Conservation (phyloP, 108 stramenopile species). For the Ochromonas danica region DNA sequence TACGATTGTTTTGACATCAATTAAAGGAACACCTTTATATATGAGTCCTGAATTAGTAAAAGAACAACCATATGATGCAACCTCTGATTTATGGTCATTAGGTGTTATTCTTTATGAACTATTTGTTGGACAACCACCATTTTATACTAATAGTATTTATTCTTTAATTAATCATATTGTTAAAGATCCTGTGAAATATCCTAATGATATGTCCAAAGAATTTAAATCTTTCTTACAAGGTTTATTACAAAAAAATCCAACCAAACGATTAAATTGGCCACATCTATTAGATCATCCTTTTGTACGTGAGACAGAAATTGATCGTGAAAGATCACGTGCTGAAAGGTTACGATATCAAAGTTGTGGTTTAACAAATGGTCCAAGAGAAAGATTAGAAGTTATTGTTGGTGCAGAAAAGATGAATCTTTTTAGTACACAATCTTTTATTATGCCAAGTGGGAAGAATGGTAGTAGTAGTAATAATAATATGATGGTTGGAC, state of each 20-base stretch:
- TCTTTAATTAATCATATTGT: conserved; percentile 66
- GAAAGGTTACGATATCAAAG: conserved; percentile 39
- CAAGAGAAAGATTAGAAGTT: conserved; percentile 49
- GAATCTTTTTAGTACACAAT: conserved; percentile 3
- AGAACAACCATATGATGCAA: conserved; percentile 66
- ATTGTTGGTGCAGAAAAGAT: conserved; percentile 12
- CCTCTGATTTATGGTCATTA: conserved; percentile 65
- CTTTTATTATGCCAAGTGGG: background rate
- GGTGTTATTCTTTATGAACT: conserved; percentile 67
- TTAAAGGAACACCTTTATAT: conserved; percentile 71
- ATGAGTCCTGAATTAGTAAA: conserved; percentile 70
- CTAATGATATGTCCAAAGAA: conserved; percentile 43
- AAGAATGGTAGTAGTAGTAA: too few species aligned
- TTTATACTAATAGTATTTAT: conserved; percentile 67
- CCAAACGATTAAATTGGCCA: conserved; percentile 57
- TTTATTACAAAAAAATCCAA: conserved; percentile 61
- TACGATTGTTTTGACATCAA: conserved; percentile 65
- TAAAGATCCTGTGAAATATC: conserved; percentile 61
- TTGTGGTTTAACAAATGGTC: conserved; percentile 49
- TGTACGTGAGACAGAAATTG: conserved; percentile 52
- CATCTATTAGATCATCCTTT: conserved; percentile 60
- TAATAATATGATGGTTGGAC: too few species aligned
- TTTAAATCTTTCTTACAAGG: conserved; percentile 57
- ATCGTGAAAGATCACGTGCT: background rate
- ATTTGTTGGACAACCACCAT: conserved; percentile 65